Evolutionary conservation across 768 basidiomycete species (phyloP).

Genomic region (Lactifluus pinguis): DNA sequence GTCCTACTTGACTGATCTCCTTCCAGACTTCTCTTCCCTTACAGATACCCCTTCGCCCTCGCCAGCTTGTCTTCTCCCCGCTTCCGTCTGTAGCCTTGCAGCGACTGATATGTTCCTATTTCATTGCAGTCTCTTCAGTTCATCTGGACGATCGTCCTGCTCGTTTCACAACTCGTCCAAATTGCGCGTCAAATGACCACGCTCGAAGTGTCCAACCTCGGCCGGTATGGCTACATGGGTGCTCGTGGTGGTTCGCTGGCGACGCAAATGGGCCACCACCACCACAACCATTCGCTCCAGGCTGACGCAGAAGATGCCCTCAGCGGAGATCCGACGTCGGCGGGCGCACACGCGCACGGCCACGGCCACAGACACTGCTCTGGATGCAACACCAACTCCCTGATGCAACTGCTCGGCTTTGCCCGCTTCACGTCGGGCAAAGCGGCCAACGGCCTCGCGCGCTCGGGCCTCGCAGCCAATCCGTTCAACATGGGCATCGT

Average conservation of each 20-base stretch:
- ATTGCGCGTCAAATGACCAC: too few relatives aligned
- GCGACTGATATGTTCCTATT: slow-evolving; percentile 78
- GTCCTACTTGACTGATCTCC: not conserved
- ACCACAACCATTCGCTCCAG: slow-evolving; percentile 31
- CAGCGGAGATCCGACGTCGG: slow-evolving; percentile 29
- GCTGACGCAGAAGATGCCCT: slow-evolving; percentile 36
- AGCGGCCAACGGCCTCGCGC: slow-evolving; percentile 77
- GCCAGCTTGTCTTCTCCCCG: slow-evolving; percentile 59
- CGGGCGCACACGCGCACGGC: slow-evolving; percentile 22
- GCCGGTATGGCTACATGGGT: too few relatives aligned
- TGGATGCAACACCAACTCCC: slow-evolving; percentile 48
- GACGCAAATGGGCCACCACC: slow-evolving; percentile 72
- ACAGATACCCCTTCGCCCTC: slow-evolving; percentile 35
- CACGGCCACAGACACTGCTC: slow-evolving; percentile 35
- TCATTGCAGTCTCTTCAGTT: slow-evolving; percentile 70
- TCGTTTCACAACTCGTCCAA: too few relatives aligned
- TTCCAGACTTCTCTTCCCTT: slow-evolving; percentile 47
- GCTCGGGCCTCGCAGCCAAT: slow-evolving; percentile 69
- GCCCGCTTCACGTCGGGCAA: slow-evolving; percentile 91
- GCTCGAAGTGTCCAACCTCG: too few relatives aligned
- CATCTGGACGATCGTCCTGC: too few relatives aligned
- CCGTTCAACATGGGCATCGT: slow-evolving; percentile 83
- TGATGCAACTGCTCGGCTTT: slow-evolving; percentile 86
- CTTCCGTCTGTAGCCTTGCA: slow-evolving; percentile 59
- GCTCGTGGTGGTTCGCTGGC: slow-evolving; percentile 67